phyloP scores from a whole-genome alignment of 2,329 filamentous ascomycete species.

The Pseudocercospora fijiensis region DNA sequence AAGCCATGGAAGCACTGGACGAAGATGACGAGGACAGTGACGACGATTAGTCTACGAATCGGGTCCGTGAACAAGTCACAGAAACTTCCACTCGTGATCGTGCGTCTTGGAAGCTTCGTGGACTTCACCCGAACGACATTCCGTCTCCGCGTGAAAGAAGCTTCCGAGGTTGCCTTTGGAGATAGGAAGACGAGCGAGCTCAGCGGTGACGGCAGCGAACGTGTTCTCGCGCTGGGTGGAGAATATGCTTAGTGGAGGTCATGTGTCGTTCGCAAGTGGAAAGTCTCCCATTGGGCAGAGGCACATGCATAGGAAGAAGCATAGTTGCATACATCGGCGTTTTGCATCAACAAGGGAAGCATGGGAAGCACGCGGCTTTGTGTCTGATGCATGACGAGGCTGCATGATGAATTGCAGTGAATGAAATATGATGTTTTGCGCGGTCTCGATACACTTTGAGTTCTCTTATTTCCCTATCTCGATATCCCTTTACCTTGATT shows the following conservation, averaged over 20 bases:
- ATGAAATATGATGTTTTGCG: background rate
- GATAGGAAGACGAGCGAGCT: background rate
- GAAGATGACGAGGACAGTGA: conserved; percentile 34
- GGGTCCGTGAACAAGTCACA: background rate
- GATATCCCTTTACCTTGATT: background rate
- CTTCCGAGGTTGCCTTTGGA: background rate
- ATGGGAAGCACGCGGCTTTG: background rate
- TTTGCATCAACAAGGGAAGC: background rate
- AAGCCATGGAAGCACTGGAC: conserved; percentile 81
- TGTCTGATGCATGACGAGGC: background rate
- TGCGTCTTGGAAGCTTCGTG: background rate
- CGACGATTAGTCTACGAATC: conserved; percentile 23
- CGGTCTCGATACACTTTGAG: too few relatives aligned
- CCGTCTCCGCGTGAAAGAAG: background rate
- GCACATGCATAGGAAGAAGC: background rate
- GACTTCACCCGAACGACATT: background rate
- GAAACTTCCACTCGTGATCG: background rate
- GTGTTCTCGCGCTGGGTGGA: background rate
- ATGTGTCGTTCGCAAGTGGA: background rate
- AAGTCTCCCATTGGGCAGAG: background rate
- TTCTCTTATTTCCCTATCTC: background rate
- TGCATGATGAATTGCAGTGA: background rate
- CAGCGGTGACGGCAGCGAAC: background rate
- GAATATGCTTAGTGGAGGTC: background rate
- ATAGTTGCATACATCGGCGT: background rate